Conservation (phyloP, 192 early-diverging fungal species). For the Glomus cerebriforme region DNA sequence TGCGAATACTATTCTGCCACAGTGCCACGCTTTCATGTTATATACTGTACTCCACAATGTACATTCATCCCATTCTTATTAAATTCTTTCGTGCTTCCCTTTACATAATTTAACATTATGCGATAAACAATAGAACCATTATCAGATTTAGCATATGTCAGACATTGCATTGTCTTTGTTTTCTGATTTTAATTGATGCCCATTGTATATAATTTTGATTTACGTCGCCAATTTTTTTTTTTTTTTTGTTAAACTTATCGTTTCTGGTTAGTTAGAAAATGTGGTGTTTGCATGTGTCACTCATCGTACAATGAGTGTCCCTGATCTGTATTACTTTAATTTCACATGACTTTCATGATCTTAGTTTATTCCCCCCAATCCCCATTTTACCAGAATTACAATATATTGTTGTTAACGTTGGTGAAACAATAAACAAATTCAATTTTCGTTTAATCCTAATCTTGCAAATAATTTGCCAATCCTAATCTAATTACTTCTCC, state of each 20-base stretch:
- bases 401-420: not conserved
- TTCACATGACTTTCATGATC: not conserved
- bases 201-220: not conserved
- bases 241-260: not conserved
- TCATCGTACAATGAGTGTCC: not conserved
- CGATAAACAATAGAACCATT: constrained; percentile 5
- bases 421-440: not conserved
- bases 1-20: not conserved
- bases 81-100: not conserved
- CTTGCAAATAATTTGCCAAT: not conserved
- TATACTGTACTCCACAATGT: not conserved
- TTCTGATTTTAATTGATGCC: not conserved
- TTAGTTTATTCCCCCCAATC: too few relatives aligned
- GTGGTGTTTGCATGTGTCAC: not conserved
- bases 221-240: not conserved
- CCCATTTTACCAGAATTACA: not conserved
- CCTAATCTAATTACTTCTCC: not conserved
- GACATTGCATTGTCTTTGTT: constrained; percentile 9
- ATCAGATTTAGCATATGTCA: constrained; percentile 21
- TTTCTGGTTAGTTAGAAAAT: too few relatives aligned
- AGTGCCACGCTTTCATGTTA: not conserved
- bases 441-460: not conserved
- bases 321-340: not conserved
- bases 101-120: not conserved
- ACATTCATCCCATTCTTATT: not conserved